phyloP scores from a whole-genome alignment of 2,329 filamentous ascomycete genomes.

The Monascus ruber region DNA sequence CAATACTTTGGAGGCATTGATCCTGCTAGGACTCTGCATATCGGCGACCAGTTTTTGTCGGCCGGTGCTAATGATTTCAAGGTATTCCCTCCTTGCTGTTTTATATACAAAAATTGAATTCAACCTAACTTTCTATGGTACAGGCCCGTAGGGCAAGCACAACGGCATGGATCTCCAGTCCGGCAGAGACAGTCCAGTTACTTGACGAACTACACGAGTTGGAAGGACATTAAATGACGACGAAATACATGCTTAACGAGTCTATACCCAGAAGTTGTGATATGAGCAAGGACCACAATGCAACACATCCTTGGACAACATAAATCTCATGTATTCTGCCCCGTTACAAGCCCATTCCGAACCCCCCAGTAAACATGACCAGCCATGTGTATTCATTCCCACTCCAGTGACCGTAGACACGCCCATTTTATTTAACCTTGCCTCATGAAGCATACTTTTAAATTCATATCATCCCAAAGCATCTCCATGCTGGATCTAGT shows the following conservation, averaged over 20 bases:
- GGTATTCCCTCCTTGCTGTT: slow-evolving; percentile 27
- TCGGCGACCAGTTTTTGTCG: slow-evolving; percentile 90
- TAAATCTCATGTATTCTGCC: too few species aligned
- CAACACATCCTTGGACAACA: too few species aligned
- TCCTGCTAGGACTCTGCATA: slow-evolving; percentile 74
- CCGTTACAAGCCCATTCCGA: too few species aligned
- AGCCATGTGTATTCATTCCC: too few species aligned
- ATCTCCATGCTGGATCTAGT: too few species aligned
- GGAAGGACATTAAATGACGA: slow-evolving; percentile 8
- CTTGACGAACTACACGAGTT: slow-evolving; percentile 67
- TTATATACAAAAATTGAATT: not conserved
- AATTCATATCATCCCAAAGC: too few species aligned
- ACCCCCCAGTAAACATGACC: too few species aligned
- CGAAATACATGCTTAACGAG: not conserved
- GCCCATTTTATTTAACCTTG: too few species aligned
- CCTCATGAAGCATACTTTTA: too few species aligned
- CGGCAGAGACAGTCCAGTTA: slow-evolving; percentile 76
- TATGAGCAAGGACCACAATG: too few species aligned
- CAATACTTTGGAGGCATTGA: slow-evolving; percentile 70
- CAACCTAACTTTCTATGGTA: not conserved
- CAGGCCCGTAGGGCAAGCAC: slow-evolving; percentile 75
- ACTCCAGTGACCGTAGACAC: too few species aligned
- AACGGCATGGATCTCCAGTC: slow-evolving; percentile 93
- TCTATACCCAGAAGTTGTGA: not conserved
- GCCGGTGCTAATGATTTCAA: slow-evolving; percentile 97